phyloP scores from a whole-genome alignment of 345 rosid genomes.

The Syzygium aqueum region DNA sequence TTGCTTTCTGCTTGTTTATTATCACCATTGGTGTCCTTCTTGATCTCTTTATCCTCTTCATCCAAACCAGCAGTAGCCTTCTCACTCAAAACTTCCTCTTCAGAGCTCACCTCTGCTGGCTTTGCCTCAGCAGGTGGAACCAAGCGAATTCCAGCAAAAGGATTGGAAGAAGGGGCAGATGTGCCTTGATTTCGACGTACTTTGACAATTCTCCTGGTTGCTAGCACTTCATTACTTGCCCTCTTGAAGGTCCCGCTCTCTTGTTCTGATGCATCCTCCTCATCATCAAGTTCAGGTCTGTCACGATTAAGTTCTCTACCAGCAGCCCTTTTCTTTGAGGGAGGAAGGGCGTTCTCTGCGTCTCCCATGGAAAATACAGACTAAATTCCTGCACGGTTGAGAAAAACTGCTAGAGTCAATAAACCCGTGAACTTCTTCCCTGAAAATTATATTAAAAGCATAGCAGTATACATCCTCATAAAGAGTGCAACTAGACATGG shows the following conservation, averaged over 20 bases:
- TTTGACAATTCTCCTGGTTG: constrained; percentile 68
- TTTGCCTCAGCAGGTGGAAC: constrained; percentile 29
- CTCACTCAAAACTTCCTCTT: background rate
- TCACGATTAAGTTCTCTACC: constrained; percentile 77
- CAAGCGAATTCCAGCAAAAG: constrained; percentile 73
- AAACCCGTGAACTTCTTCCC: background rate
- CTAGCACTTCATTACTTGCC: constrained; percentile 86
- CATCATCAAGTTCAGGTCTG: constrained; percentile 79
- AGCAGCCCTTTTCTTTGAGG: constrained; percentile 98
- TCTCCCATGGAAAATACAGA: constrained; percentile 48
- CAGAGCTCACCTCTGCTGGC: constrained; percentile 1
- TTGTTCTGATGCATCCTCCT: constrained; percentile 49
- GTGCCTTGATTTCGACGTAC: constrained; percentile 53
- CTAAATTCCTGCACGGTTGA: background rate
- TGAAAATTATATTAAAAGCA: background rate
- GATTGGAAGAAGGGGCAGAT: constrained; percentile 50
- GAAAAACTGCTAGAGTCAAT: background rate
- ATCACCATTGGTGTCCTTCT: constrained; percentile 1
- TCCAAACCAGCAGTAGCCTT: background rate
- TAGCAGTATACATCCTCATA: background rate
- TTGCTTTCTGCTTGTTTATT: constrained; percentile 5
- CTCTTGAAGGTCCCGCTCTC: constrained; percentile 82
- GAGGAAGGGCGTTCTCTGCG: constrained; percentile 55
- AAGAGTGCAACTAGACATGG: background rate
- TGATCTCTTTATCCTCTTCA: background rate